Evolutionary conservation across 2,329 filamentous ascomycete genomes (phyloP).

Genomic region (Aspergillus sp.): DNA sequence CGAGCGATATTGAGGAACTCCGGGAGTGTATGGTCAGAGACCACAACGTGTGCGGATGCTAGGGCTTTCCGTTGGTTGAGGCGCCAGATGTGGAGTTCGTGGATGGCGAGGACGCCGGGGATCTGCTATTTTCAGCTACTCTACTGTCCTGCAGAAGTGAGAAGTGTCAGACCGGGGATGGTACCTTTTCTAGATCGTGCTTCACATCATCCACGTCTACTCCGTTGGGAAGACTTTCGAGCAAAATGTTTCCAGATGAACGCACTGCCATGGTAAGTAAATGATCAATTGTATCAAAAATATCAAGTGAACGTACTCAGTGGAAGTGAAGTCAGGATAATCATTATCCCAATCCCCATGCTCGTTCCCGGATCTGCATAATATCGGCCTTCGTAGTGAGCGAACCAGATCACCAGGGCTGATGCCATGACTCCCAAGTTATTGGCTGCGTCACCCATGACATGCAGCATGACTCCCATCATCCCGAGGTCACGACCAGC

Average conservation of each 20-base stretch:
- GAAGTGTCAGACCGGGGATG: neutral
- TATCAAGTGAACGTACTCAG: constrained; percentile 31
- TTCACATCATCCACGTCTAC: constrained; percentile 56
- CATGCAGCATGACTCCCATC: constrained; percentile 61
- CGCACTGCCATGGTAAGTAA: constrained; percentile 15
- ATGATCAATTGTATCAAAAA: neutral
- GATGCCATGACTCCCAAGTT: constrained; percentile 68
- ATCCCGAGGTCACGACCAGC: constrained; percentile 58
- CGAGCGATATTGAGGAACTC: constrained; percentile 55
- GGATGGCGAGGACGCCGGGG: constrained; percentile 57
- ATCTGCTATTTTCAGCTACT: constrained; percentile 38
- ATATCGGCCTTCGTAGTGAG: constrained; percentile 49
- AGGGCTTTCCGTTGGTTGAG: constrained; percentile 62
- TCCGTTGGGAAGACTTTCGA: constrained; percentile 57
- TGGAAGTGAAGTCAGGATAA: constrained; percentile 55
- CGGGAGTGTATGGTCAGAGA: constrained; percentile 49
- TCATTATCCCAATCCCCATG: constrained; percentile 65
- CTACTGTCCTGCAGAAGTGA: too few relatives aligned
- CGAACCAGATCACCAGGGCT: constrained; percentile 61
- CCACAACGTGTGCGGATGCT: constrained; percentile 60
- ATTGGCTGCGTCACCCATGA: constrained; percentile 65
- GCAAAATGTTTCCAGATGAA: constrained; percentile 51
- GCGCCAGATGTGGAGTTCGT: constrained; percentile 67
- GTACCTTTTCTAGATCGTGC: constrained; percentile 59
- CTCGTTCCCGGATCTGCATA: constrained; percentile 66